phyloP scores from a whole-genome alignment of 2,329 filamentous ascomycete species.

The Gaeumannomyces tritici region DNA sequence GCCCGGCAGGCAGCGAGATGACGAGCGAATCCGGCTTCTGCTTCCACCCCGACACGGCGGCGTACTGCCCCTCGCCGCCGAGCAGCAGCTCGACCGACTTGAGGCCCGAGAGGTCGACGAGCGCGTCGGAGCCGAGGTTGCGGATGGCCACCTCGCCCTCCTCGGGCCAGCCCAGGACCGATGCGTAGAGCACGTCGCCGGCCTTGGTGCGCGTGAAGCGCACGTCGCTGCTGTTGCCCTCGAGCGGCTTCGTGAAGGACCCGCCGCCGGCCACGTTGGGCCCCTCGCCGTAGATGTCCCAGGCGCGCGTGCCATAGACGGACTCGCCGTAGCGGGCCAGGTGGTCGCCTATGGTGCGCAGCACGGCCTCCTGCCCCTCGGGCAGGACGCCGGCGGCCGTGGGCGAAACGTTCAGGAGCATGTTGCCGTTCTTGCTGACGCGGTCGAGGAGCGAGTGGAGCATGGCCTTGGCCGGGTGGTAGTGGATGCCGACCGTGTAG shows the following conservation, averaged over 20 bases:
- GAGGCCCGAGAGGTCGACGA: background rate
- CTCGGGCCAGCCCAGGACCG: constrained; percentile 1
- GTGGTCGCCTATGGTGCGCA: constrained; percentile 43
- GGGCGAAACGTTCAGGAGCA: constrained; percentile 46
- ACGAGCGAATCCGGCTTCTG: background rate
- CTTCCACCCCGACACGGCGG: background rate
- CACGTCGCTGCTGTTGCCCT: constrained; percentile 15
- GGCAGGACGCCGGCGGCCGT: constrained; percentile 43
- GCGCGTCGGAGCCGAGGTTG: background rate
- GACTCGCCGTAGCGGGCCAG: constrained; percentile 43
- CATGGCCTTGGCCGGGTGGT: constrained; percentile 1
- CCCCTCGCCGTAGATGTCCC: constrained; percentile 26
- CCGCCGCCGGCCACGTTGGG: constrained; percentile 2
- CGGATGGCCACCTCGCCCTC: background rate
- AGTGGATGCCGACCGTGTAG: constrained; percentile 2
- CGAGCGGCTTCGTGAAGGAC: constrained; percentile 1
- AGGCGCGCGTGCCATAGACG: constrained; percentile 46
- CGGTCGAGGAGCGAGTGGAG: constrained; percentile 33
- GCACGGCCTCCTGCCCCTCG: constrained; percentile 32
- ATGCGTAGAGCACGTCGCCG: background rate
- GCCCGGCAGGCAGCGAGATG: background rate
- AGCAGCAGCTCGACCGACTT: background rate
- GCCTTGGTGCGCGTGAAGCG: constrained; percentile 30
- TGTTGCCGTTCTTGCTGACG: constrained; percentile 44
- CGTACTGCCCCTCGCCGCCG: background rate